phyloP scores from a whole-genome alignment of 2,329 filamentous ascomycete species.

The Aspergillus latus region DNA sequence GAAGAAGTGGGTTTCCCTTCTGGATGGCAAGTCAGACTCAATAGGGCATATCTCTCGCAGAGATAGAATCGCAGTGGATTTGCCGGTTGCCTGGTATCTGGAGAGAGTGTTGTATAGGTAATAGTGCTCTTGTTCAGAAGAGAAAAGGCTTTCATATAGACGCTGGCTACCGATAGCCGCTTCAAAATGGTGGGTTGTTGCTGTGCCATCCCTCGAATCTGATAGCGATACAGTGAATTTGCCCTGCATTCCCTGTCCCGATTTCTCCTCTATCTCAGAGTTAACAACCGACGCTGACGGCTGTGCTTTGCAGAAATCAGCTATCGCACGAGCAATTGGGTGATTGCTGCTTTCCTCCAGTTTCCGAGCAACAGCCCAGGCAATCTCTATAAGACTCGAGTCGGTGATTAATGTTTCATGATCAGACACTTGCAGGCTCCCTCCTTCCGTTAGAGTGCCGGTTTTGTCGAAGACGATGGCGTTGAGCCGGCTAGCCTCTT shows the following conservation, averaged over 20 bases:
- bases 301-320: conserved; percentile 47
- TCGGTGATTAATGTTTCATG: conserved; percentile 44
- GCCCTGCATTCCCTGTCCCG: conserved; percentile 59
- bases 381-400: conserved; percentile 33
- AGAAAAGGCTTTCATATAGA: conserved; percentile 42
- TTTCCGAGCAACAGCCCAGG: conserved; percentile 49
- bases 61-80: conserved; percentile 47
- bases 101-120: conserved; percentile 37
- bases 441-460: conserved; percentile 71
- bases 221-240: conserved; percentile 42
- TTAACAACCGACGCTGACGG: conserved; percentile 27
- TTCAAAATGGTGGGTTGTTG: conserved; percentile 38
- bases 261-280: conserved; percentile 52
- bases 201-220: conserved; percentile 10
- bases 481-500: conserved; percentile 75
- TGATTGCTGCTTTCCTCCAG: conserved; percentile 62
- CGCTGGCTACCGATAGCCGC: conserved; percentile 60
- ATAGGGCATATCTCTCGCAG: conserved; percentile 30
- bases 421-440: conserved; percentile 57
- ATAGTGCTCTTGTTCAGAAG: conserved; percentile 33
- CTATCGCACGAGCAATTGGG: conserved; percentile 58
- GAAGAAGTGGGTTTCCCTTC: conserved; percentile 27
- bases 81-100: conserved; percentile 43
- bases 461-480: conserved; percentile 88
- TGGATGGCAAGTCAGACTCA: not conserved